Base-by-base conservation (phyloP, 192 early-diverging fungal genomes). In the Podila epigama region DNA sequence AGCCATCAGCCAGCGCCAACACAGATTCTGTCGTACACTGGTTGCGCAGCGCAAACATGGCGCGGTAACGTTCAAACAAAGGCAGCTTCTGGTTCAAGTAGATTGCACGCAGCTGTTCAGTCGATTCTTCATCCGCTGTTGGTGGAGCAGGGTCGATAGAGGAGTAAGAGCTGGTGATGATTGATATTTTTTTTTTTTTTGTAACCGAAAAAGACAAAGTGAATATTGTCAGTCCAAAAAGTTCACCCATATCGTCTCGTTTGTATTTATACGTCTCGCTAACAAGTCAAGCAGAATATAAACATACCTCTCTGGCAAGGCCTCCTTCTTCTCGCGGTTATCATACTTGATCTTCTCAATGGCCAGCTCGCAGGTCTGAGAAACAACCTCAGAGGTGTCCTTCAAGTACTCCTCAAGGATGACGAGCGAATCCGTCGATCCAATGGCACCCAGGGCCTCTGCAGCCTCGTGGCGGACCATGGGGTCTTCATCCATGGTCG, bases 381-480 rank as follows among this genome's bases (percentile, higher is more conserved):
- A 84, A 20, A 99, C 90, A 5, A 90, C 89, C 59, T 81, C 79
- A 53, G 78, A 83, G 22, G 83, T 68, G 56, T 96, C 94, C 58
- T 90, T 81, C 29, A 90, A 78, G 82, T 92, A 97, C 39, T 87
- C 80, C 75, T 93, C 88, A 20, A 99, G 82, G 56, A 93, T 84
- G 1, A 85, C 82, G 33, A 97, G 57, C 2, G 89, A 86, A 8
- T 83, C 80, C 7, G 84, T 71, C 33, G 91, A 84, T 4, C 93
- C 95, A 64, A 99, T 94, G 4, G 97, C 97, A 25, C 95, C 96
- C 56, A 99, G 80, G 2, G 97, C 96, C 81, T 99, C 97, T 11
- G 95, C 97, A 27, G 96, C 95, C 83, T 99, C 97, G 77, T 99
- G 97, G 5, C 97, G 88, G 52, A 98, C 96, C 97, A 99, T 99